Evolutionary conservation across 768 basidiomycete species (phyloP).

Genomic region (Kwoniella europaea): DNA sequence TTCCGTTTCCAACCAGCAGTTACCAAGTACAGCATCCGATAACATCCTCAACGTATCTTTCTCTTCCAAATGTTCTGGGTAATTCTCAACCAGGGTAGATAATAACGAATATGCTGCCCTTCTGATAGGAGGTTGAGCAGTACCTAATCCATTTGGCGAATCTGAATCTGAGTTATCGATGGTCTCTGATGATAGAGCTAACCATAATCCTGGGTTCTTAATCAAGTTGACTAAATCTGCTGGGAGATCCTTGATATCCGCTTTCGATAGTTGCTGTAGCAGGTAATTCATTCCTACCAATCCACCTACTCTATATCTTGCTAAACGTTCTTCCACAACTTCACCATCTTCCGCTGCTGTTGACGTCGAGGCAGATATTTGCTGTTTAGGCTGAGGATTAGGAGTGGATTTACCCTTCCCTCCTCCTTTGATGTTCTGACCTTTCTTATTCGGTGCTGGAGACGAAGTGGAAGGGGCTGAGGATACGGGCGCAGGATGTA

Average conservation of each 20-base stretch:
- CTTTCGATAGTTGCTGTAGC: conserved; percentile 34
- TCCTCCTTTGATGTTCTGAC: conserved; percentile 20
- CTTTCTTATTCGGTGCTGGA: conserved; percentile 16
- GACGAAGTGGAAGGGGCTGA: conserved; percentile 15
- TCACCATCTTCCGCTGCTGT: conserved; percentile 31
- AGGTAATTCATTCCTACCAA: conserved; percentile 52
- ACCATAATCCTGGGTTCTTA: conserved; percentile 61
- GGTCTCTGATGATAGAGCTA: conserved; percentile 69
- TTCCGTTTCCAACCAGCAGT: conserved; percentile 71
- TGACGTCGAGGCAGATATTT: conserved; percentile 2
- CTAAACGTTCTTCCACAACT: conserved; percentile 29
- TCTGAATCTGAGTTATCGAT: conserved; percentile 31
- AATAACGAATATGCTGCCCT: conserved; percentile 71
- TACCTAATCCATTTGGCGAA: conserved; percentile 62
- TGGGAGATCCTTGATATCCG: conserved; percentile 7
- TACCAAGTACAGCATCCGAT: conserved; percentile 54
- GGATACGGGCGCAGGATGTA: conserved; percentile 55
- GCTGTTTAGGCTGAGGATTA: background rate
- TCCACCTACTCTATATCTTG: conserved; percentile 46
- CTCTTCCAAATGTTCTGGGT: conserved; percentile 61
- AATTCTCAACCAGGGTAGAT: conserved; percentile 61
- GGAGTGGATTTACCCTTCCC: conserved; percentile 29
- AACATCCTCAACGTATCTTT: conserved; percentile 62
- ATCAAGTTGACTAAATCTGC: conserved; percentile 36
- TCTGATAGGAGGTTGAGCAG: conserved; percentile 72